These are phyloP conservation scores for Debaryomyces udenii DNA, from an alignment of 1,139 yeast genomes.

Conservation along the genomic window DNA sequence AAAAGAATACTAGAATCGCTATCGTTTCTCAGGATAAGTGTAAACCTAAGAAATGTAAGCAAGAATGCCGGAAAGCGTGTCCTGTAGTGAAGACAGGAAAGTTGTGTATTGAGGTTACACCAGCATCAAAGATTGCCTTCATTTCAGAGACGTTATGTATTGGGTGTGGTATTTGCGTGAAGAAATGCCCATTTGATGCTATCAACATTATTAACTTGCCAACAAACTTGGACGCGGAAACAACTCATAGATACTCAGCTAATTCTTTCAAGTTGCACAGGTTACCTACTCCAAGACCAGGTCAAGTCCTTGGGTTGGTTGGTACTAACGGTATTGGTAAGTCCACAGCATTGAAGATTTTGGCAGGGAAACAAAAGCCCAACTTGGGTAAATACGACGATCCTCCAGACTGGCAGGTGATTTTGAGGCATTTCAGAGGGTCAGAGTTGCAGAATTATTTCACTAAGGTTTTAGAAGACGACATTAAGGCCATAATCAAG, in stretches of 20 bases:
- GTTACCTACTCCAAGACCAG: conserved; percentile 98
- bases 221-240: conserved; percentile 87
- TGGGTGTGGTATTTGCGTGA: conserved; percentile 99
- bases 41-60: conserved; percentile 97
- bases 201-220: conserved; percentile 94
- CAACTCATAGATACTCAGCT: conserved; percentile 96
- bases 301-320: conserved; percentile 95
- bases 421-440: conserved; percentile 89
- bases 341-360: conserved; percentile 94
- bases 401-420: conserved; percentile 98
- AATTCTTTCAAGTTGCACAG: conserved; percentile 96
- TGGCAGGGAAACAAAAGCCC: conserved; percentile 98
- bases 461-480: conserved; percentile 90
- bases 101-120: conserved; percentile 93
- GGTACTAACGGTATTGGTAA: conserved; percentile 99
- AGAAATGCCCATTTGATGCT: conserved; percentile 97
- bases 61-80: conserved; percentile 94
- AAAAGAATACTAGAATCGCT: conserved; percentile 83
- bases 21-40: conserved; percentile 92
- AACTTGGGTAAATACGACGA: conserved; percentile 90
- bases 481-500: conserved; percentile 91
- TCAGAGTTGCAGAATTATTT: conserved; percentile 95
- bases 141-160: conserved; percentile 95
- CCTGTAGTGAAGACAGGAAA: conserved; percentile 98
- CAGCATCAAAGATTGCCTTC: conserved; percentile 89